phyloP scores from a whole-genome alignment of 108 stramenopile species.

The Nannochloropsis gaditana region DNA sequence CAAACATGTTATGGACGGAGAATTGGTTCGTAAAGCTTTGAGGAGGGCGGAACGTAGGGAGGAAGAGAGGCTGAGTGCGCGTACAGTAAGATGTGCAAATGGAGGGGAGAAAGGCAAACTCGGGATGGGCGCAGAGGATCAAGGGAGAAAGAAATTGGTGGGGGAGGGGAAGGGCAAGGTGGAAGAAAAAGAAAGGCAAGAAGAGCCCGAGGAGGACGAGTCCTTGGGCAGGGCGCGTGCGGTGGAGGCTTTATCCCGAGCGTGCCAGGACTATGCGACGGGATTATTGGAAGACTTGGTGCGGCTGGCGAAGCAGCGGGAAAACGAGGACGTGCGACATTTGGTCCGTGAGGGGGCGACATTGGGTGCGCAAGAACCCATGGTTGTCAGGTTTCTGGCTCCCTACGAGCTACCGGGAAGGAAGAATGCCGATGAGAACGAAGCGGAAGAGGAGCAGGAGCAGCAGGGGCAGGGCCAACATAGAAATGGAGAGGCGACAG shows the following conservation, averaged over 20 bases:
- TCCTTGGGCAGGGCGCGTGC: background rate
- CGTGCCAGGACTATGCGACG: constrained; percentile 2
- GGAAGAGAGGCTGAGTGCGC: background rate
- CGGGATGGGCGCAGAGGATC: background rate
- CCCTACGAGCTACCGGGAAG: background rate
- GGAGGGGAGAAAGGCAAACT: too few species aligned
- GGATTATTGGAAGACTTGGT: background rate
- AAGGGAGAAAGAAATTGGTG: background rate
- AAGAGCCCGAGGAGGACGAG: background rate
- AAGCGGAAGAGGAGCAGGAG: background rate
- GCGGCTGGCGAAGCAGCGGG: background rate
- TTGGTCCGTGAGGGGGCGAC: constrained; percentile 13
- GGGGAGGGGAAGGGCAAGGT: background rate
- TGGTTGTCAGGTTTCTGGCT: background rate
- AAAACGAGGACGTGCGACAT: background rate
- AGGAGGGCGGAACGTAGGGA: background rate
- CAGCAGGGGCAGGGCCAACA: background rate
- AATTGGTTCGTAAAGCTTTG: background rate
- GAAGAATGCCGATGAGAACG: background rate
- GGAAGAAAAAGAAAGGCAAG: background rate
- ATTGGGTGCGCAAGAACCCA: background rate
- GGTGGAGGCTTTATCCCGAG: background rate
- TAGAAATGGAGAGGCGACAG: background rate
- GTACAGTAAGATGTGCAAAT: background rate
- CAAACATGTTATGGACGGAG: background rate